phyloP scores from a whole-genome alignment of 768 basidiomycete species.

The Sutorius australiensis region DNA sequence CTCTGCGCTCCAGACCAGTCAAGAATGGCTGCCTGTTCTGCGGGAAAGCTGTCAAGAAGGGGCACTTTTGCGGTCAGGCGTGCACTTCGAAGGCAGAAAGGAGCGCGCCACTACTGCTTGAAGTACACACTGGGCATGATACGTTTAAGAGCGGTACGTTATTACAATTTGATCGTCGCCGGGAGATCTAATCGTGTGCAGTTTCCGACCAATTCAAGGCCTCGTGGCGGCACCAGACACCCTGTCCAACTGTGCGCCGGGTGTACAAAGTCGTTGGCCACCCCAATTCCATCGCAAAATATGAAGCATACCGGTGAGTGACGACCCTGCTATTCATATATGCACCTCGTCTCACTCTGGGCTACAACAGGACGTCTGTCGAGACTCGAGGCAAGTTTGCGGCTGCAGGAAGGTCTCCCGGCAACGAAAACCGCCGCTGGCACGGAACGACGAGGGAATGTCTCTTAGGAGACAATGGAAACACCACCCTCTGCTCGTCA shows the following conservation, averaged over 20 bases:
- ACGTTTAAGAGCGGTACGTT: constrained; percentile 63
- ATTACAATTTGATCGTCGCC: not conserved
- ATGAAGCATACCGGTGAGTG: constrained; percentile 58
- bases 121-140: constrained; percentile 54
- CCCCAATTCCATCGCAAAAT: constrained; percentile 46
- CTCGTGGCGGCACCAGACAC: constrained; percentile 62
- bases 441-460: constrained; percentile 69
- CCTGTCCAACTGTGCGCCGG: constrained; percentile 54
- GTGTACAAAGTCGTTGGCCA: constrained; percentile 63
- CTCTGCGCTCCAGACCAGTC: constrained; percentile 29
- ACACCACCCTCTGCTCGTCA: constrained; percentile 48
- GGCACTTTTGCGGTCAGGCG: constrained; percentile 57
- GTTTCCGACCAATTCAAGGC: constrained; percentile 65
- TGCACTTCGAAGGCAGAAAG: constrained; percentile 55
- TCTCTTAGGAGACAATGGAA: constrained; percentile 59
- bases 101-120: constrained; percentile 53
- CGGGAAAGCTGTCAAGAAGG: constrained; percentile 53
- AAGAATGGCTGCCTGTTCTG: constrained; percentile 58
- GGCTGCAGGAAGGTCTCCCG: constrained; percentile 49
- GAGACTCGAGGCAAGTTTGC: constrained; percentile 60
- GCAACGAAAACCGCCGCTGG: constrained; percentile 74
- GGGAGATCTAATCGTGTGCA: constrained; percentile 22
- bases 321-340: not conserved
- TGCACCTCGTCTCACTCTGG: not conserved
- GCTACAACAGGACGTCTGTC: constrained; percentile 42